Conservation (phyloP, 1,284 basidiomycete species). For the Leccinum laetum region DNA sequence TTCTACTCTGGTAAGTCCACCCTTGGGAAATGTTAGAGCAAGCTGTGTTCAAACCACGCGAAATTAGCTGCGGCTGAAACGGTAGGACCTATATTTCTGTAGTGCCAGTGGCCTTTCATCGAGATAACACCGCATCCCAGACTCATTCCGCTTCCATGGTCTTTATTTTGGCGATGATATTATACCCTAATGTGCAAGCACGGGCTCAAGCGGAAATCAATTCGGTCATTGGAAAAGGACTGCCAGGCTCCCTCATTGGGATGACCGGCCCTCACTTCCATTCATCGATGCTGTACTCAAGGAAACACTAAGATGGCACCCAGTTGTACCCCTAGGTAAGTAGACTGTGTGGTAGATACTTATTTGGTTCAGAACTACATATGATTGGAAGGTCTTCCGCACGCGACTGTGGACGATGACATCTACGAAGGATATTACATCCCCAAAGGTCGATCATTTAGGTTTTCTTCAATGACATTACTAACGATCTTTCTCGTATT, state of each 20-base stretch:
- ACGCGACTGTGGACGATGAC: slow-evolving; percentile 43
- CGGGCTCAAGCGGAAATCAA: slow-evolving; percentile 44
- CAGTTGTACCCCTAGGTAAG: slow-evolving; percentile 38
- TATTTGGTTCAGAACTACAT: too few relatives aligned
- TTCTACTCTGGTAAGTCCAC: slow-evolving; percentile 17
- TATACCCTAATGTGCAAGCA: slow-evolving; percentile 34
- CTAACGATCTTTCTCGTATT: too few relatives aligned
- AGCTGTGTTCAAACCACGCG: background rate
- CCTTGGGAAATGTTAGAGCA: background rate
- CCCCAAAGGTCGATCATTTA: slow-evolving; percentile 34
- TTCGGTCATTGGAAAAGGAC: slow-evolving; percentile 34
- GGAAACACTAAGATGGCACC: slow-evolving; percentile 52
- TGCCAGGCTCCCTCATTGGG: slow-evolving; percentile 37
- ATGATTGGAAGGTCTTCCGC: slow-evolving; percentile 35
- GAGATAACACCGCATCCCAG: slow-evolving; percentile 17
- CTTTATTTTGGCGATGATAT: slow-evolving; percentile 50
- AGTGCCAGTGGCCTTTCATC: slow-evolving; percentile 2
- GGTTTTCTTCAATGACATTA: too few relatives aligned
- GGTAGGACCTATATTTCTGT: slow-evolving; percentile 11
- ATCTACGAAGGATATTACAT: slow-evolving; percentile 42
- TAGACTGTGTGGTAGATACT: background rate
- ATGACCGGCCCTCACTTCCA: slow-evolving; percentile 37
- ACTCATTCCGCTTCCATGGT: slow-evolving; percentile 44
- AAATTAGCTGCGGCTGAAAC: slow-evolving; percentile 22
- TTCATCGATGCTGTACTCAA: slow-evolving; percentile 51